These are phyloP conservation scores for Dioscorea alata DNA, from an alignment of 106 monocot species.

Conservation along the genomic window DNA sequence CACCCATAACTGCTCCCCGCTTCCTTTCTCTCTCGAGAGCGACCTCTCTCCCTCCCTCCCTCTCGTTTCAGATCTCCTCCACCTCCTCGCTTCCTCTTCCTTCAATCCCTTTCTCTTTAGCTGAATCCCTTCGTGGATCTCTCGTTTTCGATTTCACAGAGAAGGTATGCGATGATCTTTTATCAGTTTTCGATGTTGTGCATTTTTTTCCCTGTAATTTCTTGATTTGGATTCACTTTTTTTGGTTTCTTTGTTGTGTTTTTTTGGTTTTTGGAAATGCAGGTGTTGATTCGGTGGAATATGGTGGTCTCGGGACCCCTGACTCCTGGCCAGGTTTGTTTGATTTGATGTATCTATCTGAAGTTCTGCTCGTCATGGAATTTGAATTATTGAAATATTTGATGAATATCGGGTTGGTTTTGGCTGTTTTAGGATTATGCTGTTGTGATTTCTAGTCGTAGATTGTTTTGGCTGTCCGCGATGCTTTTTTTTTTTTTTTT, in stretches of 20 bases:
- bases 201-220: not conserved
- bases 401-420: not conserved
- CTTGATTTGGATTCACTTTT: not conserved
- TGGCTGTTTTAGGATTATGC: not conserved
- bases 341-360: not conserved
- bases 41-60: not conserved
- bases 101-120: not conserved
- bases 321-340: conserved; percentile 58
- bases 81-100: not conserved
- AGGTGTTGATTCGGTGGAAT: not conserved
- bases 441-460: not conserved
- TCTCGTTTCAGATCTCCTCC: not conserved
- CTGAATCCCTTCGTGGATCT: not conserved
- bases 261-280: not conserved
- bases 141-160: not conserved
- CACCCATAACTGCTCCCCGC: not conserved
- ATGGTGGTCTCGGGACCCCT: conserved; percentile 45
- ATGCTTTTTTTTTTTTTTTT: not conserved
- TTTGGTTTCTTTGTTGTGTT: not conserved
- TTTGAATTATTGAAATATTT: not conserved
- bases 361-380: too few species aligned
- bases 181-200: not conserved
- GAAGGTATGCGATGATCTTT: not conserved
- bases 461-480: not conserved
- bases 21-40: not conserved